These are phyloP conservation scores for Zasmidium angulare DNA, from an alignment of 2,329 filamentous ascomycete genomes.

Conservation along the genomic window DNA sequence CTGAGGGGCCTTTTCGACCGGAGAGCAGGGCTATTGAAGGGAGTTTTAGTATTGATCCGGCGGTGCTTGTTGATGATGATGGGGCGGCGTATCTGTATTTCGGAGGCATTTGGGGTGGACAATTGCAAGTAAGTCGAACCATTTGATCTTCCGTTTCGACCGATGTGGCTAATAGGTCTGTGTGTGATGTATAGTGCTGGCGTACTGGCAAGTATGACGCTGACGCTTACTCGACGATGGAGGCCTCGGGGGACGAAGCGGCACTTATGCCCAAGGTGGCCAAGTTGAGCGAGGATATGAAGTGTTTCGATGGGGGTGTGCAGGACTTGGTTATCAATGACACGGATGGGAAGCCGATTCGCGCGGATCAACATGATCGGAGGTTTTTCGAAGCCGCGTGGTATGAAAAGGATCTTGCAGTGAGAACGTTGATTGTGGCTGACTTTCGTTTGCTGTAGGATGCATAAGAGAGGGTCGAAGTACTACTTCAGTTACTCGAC, in stretches of 20 bases:
- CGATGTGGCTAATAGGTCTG: not conserved
- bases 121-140: constrained; percentile 50
- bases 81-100: constrained; percentile 66
- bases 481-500: constrained; percentile 32
- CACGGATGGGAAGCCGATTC: constrained; percentile 57
- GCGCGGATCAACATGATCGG: constrained; percentile 68
- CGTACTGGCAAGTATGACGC: constrained; percentile 58
- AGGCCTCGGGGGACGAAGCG: constrained; percentile 52
- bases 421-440: constrained; percentile 51
- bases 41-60: constrained; percentile 75
- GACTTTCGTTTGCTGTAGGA: constrained; percentile 47
- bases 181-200: constrained; percentile 61
- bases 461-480: constrained; percentile 60
- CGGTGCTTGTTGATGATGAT: constrained; percentile 70
- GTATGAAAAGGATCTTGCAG: constrained; percentile 54
- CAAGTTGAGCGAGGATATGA: constrained; percentile 65
- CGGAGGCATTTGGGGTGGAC: constrained; percentile 77
- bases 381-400: constrained; percentile 81
- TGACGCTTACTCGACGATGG: constrained; percentile 27
- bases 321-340: constrained; percentile 65
- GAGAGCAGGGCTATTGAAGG: constrained; percentile 65
- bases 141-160: too few relatives aligned
- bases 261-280: constrained; percentile 69
- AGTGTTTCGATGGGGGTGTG: constrained; percentile 55
- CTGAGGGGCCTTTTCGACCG: constrained; percentile 68